Evolutionary conservation across 345 rosid genomes (phyloP).

Genomic region (Eucalyptus cloeziana): DNA sequence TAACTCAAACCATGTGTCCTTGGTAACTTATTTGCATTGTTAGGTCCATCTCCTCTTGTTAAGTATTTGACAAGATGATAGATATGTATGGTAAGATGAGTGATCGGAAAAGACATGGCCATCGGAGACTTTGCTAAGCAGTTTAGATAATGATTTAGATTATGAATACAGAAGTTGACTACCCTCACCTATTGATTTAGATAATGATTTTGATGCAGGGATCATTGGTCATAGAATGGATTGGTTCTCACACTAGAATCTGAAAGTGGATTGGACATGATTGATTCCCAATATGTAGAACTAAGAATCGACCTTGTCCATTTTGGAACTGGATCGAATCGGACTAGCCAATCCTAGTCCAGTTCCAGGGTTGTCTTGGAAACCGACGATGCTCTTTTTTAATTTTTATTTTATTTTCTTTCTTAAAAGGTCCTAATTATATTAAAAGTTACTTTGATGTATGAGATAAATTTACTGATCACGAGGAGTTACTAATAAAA

Average conservation of each 20-base stretch:
- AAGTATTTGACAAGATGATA: not conserved
- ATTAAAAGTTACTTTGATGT: not conserved
- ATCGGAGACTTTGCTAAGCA: not conserved
- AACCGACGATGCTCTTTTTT: rapidly evolving
- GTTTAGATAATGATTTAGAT: not conserved
- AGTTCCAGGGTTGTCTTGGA: rapidly evolving
- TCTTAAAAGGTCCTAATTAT: not conserved
- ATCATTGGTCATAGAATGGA: rapidly evolving
- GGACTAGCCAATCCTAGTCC: rapidly evolving
- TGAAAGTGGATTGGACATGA: not conserved
- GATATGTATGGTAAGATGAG: not conserved
- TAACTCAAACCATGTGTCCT: not conserved
- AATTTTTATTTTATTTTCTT: not conserved
- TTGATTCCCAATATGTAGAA: not conserved
- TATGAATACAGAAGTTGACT: not conserved
- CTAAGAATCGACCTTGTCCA: rapidly evolving
- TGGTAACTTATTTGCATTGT: not conserved
- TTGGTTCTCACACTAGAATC: not conserved
- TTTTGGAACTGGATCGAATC: rapidly evolving
- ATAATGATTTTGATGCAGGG: not conserved
- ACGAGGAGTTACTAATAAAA: not conserved
- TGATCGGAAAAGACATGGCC: not conserved
- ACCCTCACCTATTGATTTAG: not conserved
- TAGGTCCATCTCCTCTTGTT: not conserved
- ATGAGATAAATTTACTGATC: not conserved